phyloP scores from a whole-genome alignment of 2,329 filamentous ascomycete species.

The Xylariaceae sp. region DNA sequence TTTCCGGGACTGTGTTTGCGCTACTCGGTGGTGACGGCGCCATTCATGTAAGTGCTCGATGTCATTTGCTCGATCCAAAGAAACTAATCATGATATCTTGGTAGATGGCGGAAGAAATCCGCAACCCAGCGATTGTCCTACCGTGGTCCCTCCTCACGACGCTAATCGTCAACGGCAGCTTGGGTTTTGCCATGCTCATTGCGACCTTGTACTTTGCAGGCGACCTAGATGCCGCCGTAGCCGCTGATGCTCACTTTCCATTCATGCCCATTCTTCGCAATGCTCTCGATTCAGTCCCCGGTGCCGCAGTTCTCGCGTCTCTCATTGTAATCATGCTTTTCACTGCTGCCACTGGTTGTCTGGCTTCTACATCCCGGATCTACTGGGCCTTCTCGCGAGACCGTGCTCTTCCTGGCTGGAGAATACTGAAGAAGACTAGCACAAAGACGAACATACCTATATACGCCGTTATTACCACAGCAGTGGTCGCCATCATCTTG shows the following conservation, averaged over 20 bases:
- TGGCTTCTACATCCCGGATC: slow-evolving; percentile 55
- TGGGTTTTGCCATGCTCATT: slow-evolving; percentile 54
- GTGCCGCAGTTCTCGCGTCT: slow-evolving; percentile 47
- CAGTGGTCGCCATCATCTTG: slow-evolving; percentile 10
- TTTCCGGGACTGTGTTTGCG: slow-evolving; percentile 21
- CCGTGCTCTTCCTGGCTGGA: slow-evolving; percentile 16
- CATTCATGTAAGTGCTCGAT: slow-evolving; percentile 19
- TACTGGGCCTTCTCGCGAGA: slow-evolving; percentile 48
- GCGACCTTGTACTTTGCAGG: slow-evolving; percentile 54
- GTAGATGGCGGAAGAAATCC: slow-evolving; percentile 44
- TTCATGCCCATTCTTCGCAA: slow-evolving; percentile 58
- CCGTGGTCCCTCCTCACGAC: slow-evolving; percentile 48
- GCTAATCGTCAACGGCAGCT: slow-evolving; percentile 46
- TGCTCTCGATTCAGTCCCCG: slow-evolving; percentile 44
- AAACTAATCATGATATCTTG: background rate
- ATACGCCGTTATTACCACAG: slow-evolving; percentile 12
- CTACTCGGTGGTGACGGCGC: slow-evolving; percentile 40
- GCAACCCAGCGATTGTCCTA: slow-evolving; percentile 46
- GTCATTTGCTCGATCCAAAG: background rate
- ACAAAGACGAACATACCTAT: slow-evolving; percentile 14
- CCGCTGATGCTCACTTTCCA: slow-evolving; percentile 48
- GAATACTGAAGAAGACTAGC: slow-evolving; percentile 10
- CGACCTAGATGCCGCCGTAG: slow-evolving; percentile 43
- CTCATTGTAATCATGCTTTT: slow-evolving; percentile 48
- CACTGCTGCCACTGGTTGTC: slow-evolving; percentile 48